A percentile compares a stretch with the other conserved stretches of the same genome.
These are phyloP conservation scores for Candida railenensis DNA, from an alignment of 805 yeast genomes.

Conservation along the genomic window DNA sequence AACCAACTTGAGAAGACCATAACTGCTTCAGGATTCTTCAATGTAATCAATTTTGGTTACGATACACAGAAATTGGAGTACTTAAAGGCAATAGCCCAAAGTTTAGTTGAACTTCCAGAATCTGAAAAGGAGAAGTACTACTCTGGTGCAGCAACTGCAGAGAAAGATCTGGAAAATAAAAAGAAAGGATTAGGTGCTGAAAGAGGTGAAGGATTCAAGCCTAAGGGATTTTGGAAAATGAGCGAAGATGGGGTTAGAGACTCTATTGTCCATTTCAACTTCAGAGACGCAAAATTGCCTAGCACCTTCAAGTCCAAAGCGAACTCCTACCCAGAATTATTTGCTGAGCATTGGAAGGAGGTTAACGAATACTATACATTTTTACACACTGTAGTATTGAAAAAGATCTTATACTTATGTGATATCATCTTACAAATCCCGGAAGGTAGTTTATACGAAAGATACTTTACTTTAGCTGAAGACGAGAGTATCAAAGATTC, in stretches of 20 bases:
- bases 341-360: conserved; percentile 33
- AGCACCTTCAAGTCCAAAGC: neutral
- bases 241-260: conserved; percentile 41
- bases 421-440: conserved; percentile 48
- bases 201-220: conserved; percentile 48
- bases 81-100: conserved; percentile 22
- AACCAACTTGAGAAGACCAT: conserved; percentile 35
- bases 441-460: conserved; percentile 38
- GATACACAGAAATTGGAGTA: conserved; percentile 16
- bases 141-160: conserved; percentile 30
- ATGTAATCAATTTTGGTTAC: conserved; percentile 27
- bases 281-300: conserved; percentile 28
- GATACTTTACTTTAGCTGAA: conserved; percentile 31
- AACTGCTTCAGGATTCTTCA: conserved; percentile 45
- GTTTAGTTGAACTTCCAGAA: conserved; percentile 24
- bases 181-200: conserved; percentile 41
- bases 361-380: conserved; percentile 35
- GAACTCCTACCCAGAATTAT: conserved; percentile 35
- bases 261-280: conserved; percentile 44
- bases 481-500: conserved; percentile 21
- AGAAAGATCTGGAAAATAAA: conserved; percentile 22
- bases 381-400: conserved; percentile 37
- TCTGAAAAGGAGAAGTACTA: conserved; percentile 22
- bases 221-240: conserved; percentile 48
- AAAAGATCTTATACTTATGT: conserved; percentile 36